Evolutionary conservation across 495 filamentous ascomycete genomes (phyloP).

Genomic region (Aspergillus hancockii): DNA sequence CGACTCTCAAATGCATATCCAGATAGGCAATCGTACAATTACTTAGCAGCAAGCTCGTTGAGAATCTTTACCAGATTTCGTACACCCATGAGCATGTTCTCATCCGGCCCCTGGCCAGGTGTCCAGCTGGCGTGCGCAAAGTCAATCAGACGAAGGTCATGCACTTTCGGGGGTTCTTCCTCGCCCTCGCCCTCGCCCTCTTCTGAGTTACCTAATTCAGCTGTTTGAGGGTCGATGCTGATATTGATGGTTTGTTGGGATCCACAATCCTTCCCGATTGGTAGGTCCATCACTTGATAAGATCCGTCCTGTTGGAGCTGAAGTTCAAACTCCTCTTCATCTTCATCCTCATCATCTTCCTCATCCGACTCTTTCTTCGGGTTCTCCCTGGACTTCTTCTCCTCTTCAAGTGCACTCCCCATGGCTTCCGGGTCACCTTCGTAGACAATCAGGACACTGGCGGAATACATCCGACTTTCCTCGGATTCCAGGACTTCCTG

Average conservation of each 20-base stretch:
- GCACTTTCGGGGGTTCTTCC: slow-evolving; percentile 68
- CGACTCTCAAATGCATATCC: slow-evolving; percentile 23
- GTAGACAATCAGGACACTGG: slow-evolving; percentile 87
- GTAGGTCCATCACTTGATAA: slow-evolving; percentile 36
- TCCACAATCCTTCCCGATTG: slow-evolving; percentile 27
- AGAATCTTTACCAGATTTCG: slow-evolving; percentile 73
- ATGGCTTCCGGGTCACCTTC: slow-evolving; percentile 80
- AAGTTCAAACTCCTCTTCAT: slow-evolving; percentile 58
- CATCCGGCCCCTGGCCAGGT: slow-evolving; percentile 82
- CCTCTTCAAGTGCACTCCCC: slow-evolving; percentile 63
- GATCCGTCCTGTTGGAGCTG: slow-evolving; percentile 30
- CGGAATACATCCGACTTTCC: slow-evolving; percentile 92
- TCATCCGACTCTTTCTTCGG: slow-evolving; percentile 40
- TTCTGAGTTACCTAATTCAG: slow-evolving; percentile 36
- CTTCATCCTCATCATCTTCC: slow-evolving; percentile 33
- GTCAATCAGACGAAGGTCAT: slow-evolving; percentile 87
- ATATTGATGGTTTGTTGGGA: slow-evolving; percentile 41
- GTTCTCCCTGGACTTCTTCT: slow-evolving; percentile 42
- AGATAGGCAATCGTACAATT: slow-evolving; percentile 16
- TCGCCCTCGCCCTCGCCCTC: slow-evolving; percentile 74
- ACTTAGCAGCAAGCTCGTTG: slow-evolving; percentile 53
- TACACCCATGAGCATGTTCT: slow-evolving; percentile 78
- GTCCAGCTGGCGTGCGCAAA: slow-evolving; percentile 93
- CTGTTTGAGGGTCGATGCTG: slow-evolving; percentile 37
- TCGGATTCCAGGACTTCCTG: slow-evolving; percentile 65